Percentiles rank a stretch among this genome's conserved stretches.
These are phyloP conservation scores for Ogataea corticis DNA, from an alignment of 805 yeast species.

Conservation along the genomic window DNA sequence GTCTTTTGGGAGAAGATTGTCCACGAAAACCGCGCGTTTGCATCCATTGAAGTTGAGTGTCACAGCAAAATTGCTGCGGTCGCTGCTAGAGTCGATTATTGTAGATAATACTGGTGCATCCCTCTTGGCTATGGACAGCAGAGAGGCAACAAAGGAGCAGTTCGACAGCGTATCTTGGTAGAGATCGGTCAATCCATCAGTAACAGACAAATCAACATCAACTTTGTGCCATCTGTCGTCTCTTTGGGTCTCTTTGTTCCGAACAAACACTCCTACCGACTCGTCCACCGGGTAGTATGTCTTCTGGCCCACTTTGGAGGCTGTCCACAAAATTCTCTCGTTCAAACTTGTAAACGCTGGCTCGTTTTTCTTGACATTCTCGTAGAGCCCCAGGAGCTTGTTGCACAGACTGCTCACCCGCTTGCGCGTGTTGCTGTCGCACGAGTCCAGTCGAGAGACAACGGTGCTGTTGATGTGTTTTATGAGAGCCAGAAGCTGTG, in stretches of 20 bases:
- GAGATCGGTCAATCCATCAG: conserved; percentile 29
- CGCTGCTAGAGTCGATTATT: conserved; percentile 31
- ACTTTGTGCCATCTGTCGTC: background rate
- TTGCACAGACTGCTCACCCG: conserved; percentile 11
- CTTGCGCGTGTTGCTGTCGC: background rate
- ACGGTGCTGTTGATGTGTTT: conserved; percentile 5
- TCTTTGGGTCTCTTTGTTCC: background rate
- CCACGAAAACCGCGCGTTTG: conserved; percentile 46
- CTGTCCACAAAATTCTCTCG: conserved; percentile 25
- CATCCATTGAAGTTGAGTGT: conserved; percentile 54
- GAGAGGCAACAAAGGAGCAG: conserved; percentile 75
- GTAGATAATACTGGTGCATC: conserved; percentile 25
- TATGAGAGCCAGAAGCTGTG: conserved; percentile 6
- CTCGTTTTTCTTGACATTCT: conserved; percentile 2
- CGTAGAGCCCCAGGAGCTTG: conserved; percentile 14
- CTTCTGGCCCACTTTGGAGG: conserved; percentile 13
- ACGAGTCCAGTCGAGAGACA: background rate
- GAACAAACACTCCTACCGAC: conserved; percentile 14
- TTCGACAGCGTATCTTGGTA: conserved; percentile 57
- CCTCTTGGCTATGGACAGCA: conserved; percentile 48
- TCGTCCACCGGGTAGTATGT: conserved; percentile 11
- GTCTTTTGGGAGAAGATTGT: conserved; percentile 41
- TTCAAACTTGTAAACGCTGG: conserved; percentile 10
- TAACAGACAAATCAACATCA: conserved; percentile 8
- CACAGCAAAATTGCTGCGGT: conserved; percentile 34